Percentiles rank a stretch among this genome's conserved stretches.
These are phyloP conservation scores for Candida ipomoeae DNA, from an alignment of 805 yeast genomes.

Conservation along the genomic window DNA sequence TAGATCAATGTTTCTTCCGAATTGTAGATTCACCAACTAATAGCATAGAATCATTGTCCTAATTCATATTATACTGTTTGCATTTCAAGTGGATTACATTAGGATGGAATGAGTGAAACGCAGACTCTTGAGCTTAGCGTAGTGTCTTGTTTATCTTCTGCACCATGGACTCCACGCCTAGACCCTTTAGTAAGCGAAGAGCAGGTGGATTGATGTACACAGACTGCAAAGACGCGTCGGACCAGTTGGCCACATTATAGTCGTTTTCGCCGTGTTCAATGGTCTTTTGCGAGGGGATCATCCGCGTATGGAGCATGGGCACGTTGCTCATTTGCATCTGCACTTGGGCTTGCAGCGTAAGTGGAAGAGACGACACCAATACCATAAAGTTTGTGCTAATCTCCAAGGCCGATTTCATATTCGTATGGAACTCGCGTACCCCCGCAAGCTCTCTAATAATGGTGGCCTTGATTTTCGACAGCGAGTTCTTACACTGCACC, in stretches of 20 bases:
- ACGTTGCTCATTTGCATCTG: slow-evolving; percentile 43
- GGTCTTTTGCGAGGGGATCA: slow-evolving; percentile 29
- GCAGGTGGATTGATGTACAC: slow-evolving; percentile 38
- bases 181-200: slow-evolving; percentile 30
- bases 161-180: slow-evolving; percentile 19
- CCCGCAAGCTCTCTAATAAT: slow-evolving; percentile 53
- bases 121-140: no score
- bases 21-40: no score
- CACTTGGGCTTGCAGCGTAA: slow-evolving; percentile 44
- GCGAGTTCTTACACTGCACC: slow-evolving; percentile 55
- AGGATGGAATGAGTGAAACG: no score
- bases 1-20: no score
- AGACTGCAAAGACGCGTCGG: slow-evolving; percentile 31
- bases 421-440: slow-evolving; percentile 39
- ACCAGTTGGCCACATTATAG: slow-evolving; percentile 36
- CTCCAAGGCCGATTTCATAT: slow-evolving; percentile 14
- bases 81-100: no score
- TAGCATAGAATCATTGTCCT: no score
- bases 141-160: background rate
- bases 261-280: slow-evolving; percentile 11
- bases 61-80: no score
- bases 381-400: slow-evolving; percentile 30
- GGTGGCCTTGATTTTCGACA: slow-evolving; percentile 41
- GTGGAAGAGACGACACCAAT: slow-evolving; percentile 43
- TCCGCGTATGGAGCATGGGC: slow-evolving; percentile 43